Evolutionary conservation across 2,329 filamentous ascomycete species (phyloP), one percentile per base, ranked within the genome.

Genomic region (Colletotrichum sp.): DNA sequence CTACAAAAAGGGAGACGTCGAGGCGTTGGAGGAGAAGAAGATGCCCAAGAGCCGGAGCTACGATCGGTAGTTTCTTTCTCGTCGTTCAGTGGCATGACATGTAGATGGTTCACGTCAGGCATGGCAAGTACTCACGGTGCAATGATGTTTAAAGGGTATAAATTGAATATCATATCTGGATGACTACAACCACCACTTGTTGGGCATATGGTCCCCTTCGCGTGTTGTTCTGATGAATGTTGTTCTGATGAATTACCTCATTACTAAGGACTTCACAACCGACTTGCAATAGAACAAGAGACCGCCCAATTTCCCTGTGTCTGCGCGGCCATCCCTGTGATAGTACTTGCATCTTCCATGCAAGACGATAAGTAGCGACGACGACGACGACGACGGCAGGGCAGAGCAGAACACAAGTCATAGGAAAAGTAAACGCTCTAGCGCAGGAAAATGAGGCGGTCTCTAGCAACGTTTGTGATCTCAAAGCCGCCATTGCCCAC

Each of bases 1-100:
- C 81, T 95, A 98, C 82, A 98, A 98, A 85, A 93, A 94, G 86
- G 93, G 95, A 84, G 95, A 98, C 80, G 83, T 98, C 54, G 96
- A 98, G 80, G 92, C 89, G 21, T 81, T 98, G 78, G 95, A 95
- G 80, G 93, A 95, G 73, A 94, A 91, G 86, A 98, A 85, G 78
- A 86, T 86, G 84, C 84, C 84, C 4, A 85, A 82, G 75, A 78
- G 81, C 66, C 77, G 80, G 66, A 79, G 73, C 27, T 74, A 74
- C n/a, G 70, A 74, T 15, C 58, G 65, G 54, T 73, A 63, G 34
- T 38, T 18, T 3, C 4, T 29, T 29, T 47, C 18, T 6, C 5
- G 18, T 11, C 0, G 18, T 24, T 24, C 0, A 9, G 38, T n/a
- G 38, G 0, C 18, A n/a, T 24, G 24, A 3, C 24, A 24, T 0